Evolutionary conservation across 352 stramenopile genomes (phyloP).

Genomic region (Blastocystis sp.): DNA sequence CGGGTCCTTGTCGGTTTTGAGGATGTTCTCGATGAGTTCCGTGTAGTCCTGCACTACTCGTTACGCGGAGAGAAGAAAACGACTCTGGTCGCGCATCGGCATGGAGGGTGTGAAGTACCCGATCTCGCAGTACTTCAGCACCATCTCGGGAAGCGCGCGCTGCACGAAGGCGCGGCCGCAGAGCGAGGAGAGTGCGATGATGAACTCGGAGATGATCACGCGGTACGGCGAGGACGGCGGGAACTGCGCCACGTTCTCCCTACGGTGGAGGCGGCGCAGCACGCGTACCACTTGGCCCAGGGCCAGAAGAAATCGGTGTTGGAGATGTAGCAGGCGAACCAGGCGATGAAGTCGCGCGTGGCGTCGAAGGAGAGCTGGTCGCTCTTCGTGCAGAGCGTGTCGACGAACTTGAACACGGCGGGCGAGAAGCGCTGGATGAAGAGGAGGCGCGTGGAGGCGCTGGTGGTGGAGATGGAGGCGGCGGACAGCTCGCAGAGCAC

Average conservation of each 20-base stretch:
- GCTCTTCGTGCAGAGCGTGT: constrained; percentile 22
- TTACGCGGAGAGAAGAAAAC: background rate
- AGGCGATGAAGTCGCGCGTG: background rate
- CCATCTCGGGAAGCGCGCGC: background rate
- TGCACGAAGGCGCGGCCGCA: background rate
- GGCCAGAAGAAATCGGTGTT: constrained; percentile 68
- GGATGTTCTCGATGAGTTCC: constrained; percentile 5
- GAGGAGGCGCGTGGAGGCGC: background rate
- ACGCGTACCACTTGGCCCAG: constrained; percentile 50
- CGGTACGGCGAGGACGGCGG: background rate
- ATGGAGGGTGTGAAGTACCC: constrained; percentile 28
- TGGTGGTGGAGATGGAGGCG: constrained; percentile 8
- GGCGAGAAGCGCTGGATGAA: constrained; percentile 50
- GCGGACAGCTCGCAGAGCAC: constrained; percentile 21
- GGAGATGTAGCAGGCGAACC: constrained; percentile 37
- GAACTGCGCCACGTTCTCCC: constrained; percentile 43
- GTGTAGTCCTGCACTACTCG: constrained; percentile 9
- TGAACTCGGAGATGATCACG: constrained; percentile 59
- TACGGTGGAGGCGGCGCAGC: background rate
- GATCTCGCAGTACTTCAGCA: constrained; percentile 1
- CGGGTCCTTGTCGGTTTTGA: constrained; percentile 12
- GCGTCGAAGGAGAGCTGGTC: background rate
- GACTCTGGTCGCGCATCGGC: constrained; percentile 39
- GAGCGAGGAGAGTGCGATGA: background rate
- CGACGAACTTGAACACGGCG: constrained; percentile 47